Conservation (phyloP, 352 stramenopile genomes). For the Globisporangium nunn region DNA sequence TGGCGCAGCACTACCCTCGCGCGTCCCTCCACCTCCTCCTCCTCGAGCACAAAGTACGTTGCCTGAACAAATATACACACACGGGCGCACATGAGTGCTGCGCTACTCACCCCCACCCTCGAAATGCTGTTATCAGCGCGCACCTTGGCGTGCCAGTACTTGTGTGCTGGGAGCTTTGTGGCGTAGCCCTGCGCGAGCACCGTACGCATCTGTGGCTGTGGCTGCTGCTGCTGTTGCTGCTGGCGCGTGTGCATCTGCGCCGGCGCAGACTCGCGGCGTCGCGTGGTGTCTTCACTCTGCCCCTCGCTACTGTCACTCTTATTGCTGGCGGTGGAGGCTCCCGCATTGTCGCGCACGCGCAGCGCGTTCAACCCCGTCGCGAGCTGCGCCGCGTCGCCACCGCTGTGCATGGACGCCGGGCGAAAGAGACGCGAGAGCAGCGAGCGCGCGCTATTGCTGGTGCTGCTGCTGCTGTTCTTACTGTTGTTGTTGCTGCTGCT, state of each 20-base stretch:
- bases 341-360: constrained; percentile 1
- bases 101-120: not conserved
- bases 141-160: constrained; percentile 56
- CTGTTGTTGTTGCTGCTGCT: not conserved
- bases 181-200: constrained; percentile 46
- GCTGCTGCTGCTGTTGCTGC: not conserved
- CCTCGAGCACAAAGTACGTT: constrained; percentile 48
- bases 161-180: constrained; percentile 40
- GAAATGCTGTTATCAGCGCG: not conserved
- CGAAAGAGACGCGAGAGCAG: constrained; percentile 23
- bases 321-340: not conserved
- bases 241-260: not conserved
- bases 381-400: constrained; percentile 4
- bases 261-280: constrained; percentile 1
- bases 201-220: constrained; percentile 1
- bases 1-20: constrained; percentile 36
- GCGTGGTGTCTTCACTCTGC: not conserved
- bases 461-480: constrained; percentile 3
- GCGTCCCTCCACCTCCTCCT: constrained; percentile 15
- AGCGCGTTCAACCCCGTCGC: not conserved
- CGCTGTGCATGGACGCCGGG: constrained; percentile 7
- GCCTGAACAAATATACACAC: constrained; percentile 9
- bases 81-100: not conserved
- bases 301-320: not conserved
- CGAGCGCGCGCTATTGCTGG: constrained; percentile 5